Evolutionary conservation across 1,284 basidiomycete species (phyloP), one percentile per base, ranked within the genome.

Genomic region (Marasmius sp.): DNA sequence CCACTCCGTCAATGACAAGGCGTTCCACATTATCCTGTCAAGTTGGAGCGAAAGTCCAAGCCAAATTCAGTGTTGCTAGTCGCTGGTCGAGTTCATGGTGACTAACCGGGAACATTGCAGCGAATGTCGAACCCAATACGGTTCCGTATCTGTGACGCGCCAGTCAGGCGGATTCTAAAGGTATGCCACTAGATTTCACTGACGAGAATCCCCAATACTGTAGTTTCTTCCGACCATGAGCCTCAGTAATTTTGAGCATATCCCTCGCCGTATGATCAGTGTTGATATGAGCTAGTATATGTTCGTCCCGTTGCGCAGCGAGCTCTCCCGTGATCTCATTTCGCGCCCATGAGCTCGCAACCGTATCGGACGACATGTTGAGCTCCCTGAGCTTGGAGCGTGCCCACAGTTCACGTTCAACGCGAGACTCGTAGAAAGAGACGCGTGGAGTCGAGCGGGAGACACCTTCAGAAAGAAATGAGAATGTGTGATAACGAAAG

Each of bases 151-250:
- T 68, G 49, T 27, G 2, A 33, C 12, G 38, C 12, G 3, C 18
- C n/a, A 20, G 39, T n/a, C n/a, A n/a, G 16, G 18, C 20, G 58
- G 12, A 8, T 18, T 14, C 14, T 37, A 1, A 6, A 5, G 20
- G 18, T 3, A 53, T 38, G 16, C 36, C 22, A 18, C 48, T 52
- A n/a, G n/a, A 2, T n/a, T 8, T 20, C 9, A 63, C 63, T 58
- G 61, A 70, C 67, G 68, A 68, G 61, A 71, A 68, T 11, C 71
- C 71, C 70, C 70, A 72, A 45, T 71, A 74, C 49, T 67, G 64
- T 18, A 74, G 38, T 53, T 70, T 72, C 6, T 69, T 66, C 4
- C 37, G 52, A 1, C 68, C 68, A 58, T 70, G 65, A 6, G 70
- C 71, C 43, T 67, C 59, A 11, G 65, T 66, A 47, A 74, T 72